Base-by-base conservation (phyloP, 2,329 filamentous ascomycete species). In the Ustulina deusta region DNA sequence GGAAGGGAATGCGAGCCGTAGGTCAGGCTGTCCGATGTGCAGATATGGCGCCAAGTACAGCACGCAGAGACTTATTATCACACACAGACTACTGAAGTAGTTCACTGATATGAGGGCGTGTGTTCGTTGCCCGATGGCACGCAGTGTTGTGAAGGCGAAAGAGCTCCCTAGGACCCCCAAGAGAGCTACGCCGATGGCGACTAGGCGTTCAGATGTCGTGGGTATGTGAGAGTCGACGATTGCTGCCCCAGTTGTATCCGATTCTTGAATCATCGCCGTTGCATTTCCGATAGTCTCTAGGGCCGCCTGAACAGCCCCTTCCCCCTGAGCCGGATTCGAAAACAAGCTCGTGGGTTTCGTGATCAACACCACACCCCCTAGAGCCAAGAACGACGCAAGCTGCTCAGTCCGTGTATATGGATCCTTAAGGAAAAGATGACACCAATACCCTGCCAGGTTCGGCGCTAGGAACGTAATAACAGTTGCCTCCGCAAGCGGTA, bases 391-490 rank as follows among this genome's bases (percentile, higher is more conserved):
- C 0, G 89, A 92, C 0, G 91, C 93, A 2, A 95, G 83, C 77
- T 93, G 91, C 77, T 97, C 93, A 46, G 87, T 87, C 27, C 88
- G 85, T 1, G 92, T 93, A 76, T 95, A 97, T 0, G 91, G 91
- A 73, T 97, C 93, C 59, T 89, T 87, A 20, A 90, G 80, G 42
- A 94, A 80, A 63, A 94, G 83, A 40, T 91, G 93, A 77, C 93
- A 97, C 20, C 91, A 86, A 81, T 94, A 93, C 65, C 92, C 93
- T 22, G 93, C 88, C 6, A 97, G 84, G 15, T 90, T 91, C 0
- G 94, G 94, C 0, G 91, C 88, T 6, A 97, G 85, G 77, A 97
- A 97, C 9, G 93, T 96, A 61, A 97, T 91, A 38, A 97, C 94
- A 0, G 93, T 96, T 1, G 94, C 93, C 77, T 97, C 94, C 17